Conservation (phyloP, 108 stramenopile genomes). For the Cyclotella cryptica region DNA sequence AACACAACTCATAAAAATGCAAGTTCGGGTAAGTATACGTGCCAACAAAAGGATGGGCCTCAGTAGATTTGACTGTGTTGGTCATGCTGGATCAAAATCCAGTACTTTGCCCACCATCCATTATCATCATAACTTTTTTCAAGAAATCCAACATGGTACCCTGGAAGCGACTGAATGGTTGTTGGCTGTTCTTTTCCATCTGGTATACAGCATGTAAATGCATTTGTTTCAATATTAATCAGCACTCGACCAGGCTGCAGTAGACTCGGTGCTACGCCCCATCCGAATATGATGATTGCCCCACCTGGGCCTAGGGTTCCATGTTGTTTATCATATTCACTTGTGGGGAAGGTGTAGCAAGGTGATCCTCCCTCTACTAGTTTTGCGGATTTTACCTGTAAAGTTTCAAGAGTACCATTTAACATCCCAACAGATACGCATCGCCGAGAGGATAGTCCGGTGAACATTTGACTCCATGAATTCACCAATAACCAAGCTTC, state of each 20-base stretch:
- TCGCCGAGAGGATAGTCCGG: slow-evolving; percentile 73
- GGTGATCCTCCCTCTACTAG: slow-evolving; percentile 80
- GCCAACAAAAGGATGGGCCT: too few species aligned
- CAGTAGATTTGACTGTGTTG: background rate
- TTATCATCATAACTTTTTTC: slow-evolving; percentile 81
- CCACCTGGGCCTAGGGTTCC: slow-evolving; percentile 76
- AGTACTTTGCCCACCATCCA: slow-evolving; percentile 91
- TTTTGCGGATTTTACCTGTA: slow-evolving; percentile 77
- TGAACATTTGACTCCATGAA: slow-evolving; percentile 75
- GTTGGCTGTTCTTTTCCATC: slow-evolving; percentile 60
- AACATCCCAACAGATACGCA: slow-evolving; percentile 80
- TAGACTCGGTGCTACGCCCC: slow-evolving; percentile 74
- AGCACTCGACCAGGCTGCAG: slow-evolving; percentile 74
- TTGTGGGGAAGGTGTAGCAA: slow-evolving; percentile 73
- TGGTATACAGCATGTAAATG: slow-evolving; percentile 64
- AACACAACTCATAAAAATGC: too few species aligned
- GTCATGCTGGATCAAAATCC: slow-evolving; percentile 63
- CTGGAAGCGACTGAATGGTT: slow-evolving; percentile 60
- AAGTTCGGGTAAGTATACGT: too few species aligned
- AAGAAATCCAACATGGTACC: slow-evolving; percentile 69
- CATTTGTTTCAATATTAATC: slow-evolving; percentile 82
- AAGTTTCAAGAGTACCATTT: slow-evolving; percentile 72
- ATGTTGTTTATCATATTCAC: slow-evolving; percentile 69
- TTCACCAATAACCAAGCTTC: slow-evolving; percentile 79
- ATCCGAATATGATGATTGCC: slow-evolving; percentile 78